Evolutionary conservation across 345 rosid species (phyloP).

Genomic region (Balakata baccata): DNA sequence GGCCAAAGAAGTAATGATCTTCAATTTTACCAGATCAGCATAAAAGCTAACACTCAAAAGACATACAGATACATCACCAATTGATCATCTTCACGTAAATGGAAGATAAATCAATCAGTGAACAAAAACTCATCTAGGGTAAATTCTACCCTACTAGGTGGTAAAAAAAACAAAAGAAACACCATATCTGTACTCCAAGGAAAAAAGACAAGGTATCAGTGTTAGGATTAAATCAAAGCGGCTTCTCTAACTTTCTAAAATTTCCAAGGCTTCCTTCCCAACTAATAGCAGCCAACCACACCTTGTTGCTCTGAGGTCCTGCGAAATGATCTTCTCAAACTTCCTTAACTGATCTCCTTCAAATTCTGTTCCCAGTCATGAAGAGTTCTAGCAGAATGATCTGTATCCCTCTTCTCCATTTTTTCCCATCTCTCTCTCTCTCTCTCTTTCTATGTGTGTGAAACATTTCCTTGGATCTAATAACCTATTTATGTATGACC

Average conservation of each 20-base stretch:
- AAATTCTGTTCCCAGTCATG: background rate
- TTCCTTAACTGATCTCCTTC: background rate
- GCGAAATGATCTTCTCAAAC: background rate
- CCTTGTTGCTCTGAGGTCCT: background rate
- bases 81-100: background rate
- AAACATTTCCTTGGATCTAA: background rate
- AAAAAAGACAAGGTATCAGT: background rate
- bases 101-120: background rate
- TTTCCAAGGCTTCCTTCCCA: constrained; percentile 1
- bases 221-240: background rate
- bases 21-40: background rate
- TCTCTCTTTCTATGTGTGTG: background rate
- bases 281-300: background rate
- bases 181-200: background rate
- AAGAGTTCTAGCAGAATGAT: background rate
- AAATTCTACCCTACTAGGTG: background rate
- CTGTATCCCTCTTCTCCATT: background rate
- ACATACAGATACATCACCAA: background rate
- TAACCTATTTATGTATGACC: background rate
- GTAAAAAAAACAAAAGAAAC: background rate
- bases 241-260: background rate
- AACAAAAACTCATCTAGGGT: background rate
- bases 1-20: background rate
- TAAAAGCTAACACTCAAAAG: background rate
- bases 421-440: background rate